Evolutionary conservation across 1,284 basidiomycete genomes (phyloP), one percentile per base, ranked within the genome.

Genomic region (Leccinum discolor): DNA sequence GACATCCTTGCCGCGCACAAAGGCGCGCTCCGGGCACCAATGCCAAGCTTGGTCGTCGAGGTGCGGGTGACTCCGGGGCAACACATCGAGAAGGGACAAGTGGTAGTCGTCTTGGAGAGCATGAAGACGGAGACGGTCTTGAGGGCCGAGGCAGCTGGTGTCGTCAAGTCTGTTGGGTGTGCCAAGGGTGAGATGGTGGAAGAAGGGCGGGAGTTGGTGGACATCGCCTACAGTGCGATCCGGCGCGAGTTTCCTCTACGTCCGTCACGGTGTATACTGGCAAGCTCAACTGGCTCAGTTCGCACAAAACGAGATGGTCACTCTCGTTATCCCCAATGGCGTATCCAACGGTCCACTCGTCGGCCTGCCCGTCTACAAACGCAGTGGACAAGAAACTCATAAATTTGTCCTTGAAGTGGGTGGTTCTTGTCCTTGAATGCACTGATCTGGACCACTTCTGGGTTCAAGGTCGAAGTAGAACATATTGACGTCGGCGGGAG

Each of bases 71-170:
- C 82, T 66, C 80, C 86, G 3, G 95, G 94, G 1, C 90, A 96
- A 65, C 80, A 77, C 47, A 92, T 97, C n/a, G 86, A 88, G 76
- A 87, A 86, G 76, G 94, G 93, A 0, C 90, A 96, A 74, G 87
- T 87, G 8, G 83, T 94, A 11, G 88, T 95, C 35, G 88, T 97
- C 21, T 79, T 97, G 71, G 95, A 97, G 81, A 96, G 94, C 73
- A 98, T 97, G 95, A 98, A 98, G 86, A 96, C 94, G 69, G 95
- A 96, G 81, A 96, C 92, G 61, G 92, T 93, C 56, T 77, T 98
- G 71, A 84, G 94, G 66, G 88, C 93, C 11, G 84, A 86, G 64
- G 81, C 82, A 5, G 81, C 83, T 56, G 95, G 93, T 10, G 81
- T 88, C 7, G 88, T 96, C 3, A 87, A 83, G 69, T 82, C 83